Base-by-base conservation (phyloP, 345 rosid genomes). In the Clarkia xantiana region DNA sequence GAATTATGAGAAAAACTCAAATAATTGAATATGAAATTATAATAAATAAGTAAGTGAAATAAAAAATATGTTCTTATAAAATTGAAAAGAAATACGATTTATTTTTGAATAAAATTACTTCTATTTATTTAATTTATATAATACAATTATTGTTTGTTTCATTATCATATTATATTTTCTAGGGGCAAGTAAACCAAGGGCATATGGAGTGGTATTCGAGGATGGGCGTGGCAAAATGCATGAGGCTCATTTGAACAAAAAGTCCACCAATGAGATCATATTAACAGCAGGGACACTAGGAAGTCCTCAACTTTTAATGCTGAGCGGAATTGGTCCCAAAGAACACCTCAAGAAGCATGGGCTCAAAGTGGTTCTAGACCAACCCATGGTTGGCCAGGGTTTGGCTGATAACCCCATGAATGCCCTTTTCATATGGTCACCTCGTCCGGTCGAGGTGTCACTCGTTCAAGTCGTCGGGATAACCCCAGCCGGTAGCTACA, bases 381-480 rank as follows among this genome's bases (percentile, higher is more conserved):
- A 80, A 19, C 82, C 84, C 0, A 60, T 71, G 71, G 85, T 88
- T 13, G 94, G 97, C 3, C 80, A 76, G 57, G 95, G 82, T 9
- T 76, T 84, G 94, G 67, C 81, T 0, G 93, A 88, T 49, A 84
- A 76, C 55, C 89, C 95, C 0, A 73, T 75, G 84, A 84, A 84
- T 48, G 76, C 70, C n/a, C 52, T 84, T 15, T 47, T 63, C 23
- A 45, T 82, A 38, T 95, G 95, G 9, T 76, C 93, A 14, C 73
- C 79, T 42, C 14, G 22, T 0, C 84, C 81, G 0, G 84, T 84
- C 1, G 89, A 82, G 57, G 54, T 64, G 55, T 79, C 94, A 8
- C 73, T 79, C 25, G 47, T 75, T 44, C 78, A 75, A 59, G 79
- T 74, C 17, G 89, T 76, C 61, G 97, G 89, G 3, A 82, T 82